phyloP scores from a whole-genome alignment of 768 basidiomycete species.

The Suillus subaureus region DNA sequence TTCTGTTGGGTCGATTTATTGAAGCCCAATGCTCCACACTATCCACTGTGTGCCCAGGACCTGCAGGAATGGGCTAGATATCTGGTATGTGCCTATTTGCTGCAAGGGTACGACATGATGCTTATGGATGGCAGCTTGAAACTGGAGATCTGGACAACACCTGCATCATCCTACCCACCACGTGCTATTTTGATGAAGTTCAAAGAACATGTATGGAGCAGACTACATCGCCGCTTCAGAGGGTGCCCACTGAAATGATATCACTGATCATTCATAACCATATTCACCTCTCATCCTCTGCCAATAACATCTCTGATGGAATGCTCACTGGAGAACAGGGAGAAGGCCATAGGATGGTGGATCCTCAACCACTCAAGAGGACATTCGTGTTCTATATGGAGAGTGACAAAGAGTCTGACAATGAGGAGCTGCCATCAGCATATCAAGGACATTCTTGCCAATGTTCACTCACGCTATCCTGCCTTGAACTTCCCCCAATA shows the following conservation, averaged over 20 bases:
- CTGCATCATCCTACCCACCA: background rate
- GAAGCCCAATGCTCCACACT: background rate
- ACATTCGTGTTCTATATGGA: background rate
- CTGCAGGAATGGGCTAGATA: background rate
- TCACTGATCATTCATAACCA: background rate
- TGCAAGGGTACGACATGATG: background rate
- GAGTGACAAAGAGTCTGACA: background rate
- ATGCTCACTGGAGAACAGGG: background rate
- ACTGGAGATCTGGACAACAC: background rate
- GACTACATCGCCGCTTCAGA: background rate
- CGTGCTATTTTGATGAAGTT: background rate
- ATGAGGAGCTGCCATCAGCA: background rate
- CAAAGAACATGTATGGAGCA: background rate
- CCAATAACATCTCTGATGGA: background rate
- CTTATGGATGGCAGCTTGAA: background rate
- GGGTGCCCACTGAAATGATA: background rate
- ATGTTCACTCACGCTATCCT: background rate
- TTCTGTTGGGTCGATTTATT: background rate
- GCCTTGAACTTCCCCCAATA: background rate
- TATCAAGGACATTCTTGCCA: constrained; percentile 13
- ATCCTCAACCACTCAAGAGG: background rate
- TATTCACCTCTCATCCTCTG: background rate
- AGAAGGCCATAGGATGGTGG: background rate
- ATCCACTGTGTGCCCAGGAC: background rate
- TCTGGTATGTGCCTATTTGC: background rate